These are phyloP conservation scores for Hymenoscyphus occultus DNA, from an alignment of 2,329 filamentous ascomycete species.

Conservation along the genomic window DNA sequence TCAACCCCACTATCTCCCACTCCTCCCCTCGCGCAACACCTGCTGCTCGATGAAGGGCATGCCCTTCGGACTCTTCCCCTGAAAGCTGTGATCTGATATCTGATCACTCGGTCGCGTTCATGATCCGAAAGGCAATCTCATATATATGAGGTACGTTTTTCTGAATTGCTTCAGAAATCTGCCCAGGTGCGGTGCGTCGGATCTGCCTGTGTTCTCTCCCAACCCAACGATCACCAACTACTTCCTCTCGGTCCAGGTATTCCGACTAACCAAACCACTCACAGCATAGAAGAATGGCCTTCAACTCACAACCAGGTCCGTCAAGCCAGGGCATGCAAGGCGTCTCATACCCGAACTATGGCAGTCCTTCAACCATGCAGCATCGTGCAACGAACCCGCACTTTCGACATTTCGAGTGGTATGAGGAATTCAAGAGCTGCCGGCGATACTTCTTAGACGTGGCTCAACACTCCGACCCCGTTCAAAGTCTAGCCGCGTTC, in stretches of 20 bases:
- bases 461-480: conserved; percentile 76
- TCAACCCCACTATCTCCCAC: neutral
- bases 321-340: conserved; percentile 17
- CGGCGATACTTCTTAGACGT: conserved; percentile 88
- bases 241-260: neutral
- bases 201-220: neutral
- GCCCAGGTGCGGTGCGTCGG: neutral
- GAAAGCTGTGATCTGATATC: neutral
- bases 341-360: conserved; percentile 20
- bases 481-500: conserved; percentile 85
- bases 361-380: conserved; percentile 17
- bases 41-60: conserved; percentile 1
- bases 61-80: neutral
- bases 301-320: conserved; percentile 21
- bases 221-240: neutral
- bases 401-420: conserved; percentile 89
- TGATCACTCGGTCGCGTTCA: neutral
- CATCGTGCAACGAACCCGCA: conserved; percentile 18
- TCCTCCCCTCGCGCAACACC: neutral
- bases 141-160: conserved; percentile 2
- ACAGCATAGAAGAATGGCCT: conserved; percentile 22
- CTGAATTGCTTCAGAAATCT: neutral
- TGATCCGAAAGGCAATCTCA: neutral
- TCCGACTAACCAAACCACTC: neutral
- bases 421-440: conserved; percentile 86